These are phyloP conservation scores for Avena insularis DNA, from an alignment of 176 grass and related monocot genomes.

Conservation along the genomic window DNA sequence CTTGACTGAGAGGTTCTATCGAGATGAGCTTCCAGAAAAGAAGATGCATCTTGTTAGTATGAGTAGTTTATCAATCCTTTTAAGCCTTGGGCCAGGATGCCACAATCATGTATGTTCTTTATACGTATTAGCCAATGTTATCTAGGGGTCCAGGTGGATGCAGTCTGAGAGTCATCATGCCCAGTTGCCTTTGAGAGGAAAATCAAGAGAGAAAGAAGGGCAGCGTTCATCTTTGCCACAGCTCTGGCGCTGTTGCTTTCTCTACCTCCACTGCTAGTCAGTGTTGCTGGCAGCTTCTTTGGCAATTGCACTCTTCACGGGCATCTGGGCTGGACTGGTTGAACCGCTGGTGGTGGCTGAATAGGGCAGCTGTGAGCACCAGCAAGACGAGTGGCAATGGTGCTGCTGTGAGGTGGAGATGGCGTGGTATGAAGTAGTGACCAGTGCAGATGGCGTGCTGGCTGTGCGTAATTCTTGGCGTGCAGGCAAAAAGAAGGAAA, in stretches of 20 bases:
- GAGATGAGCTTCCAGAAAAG: no score
- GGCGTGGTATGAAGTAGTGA: background rate
- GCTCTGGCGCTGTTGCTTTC: background rate
- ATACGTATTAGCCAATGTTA: constrained; percentile 5
- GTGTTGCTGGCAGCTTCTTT: background rate
- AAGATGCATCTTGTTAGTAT: no score
- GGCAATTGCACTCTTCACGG: background rate
- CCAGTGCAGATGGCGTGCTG: background rate
- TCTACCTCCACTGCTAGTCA: background rate
- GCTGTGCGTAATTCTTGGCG: background rate
- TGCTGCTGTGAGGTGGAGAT: background rate
- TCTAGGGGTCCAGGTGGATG: background rate
- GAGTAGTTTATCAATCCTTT: no score
- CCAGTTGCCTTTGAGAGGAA: background rate
- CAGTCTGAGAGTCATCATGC: background rate
- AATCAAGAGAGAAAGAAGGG: background rate
- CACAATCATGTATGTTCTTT: background rate
- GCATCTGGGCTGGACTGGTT: background rate
- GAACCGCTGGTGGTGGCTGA: background rate
- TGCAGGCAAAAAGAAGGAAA: background rate
- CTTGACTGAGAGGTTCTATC: no score
- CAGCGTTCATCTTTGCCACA: no score
- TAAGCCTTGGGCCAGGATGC: no score
- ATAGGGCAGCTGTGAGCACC: background rate
- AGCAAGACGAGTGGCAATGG: background rate